phyloP scores from a whole-genome alignment of 129 eudicot genomes.

The Oenanthe sinensis region DNA sequence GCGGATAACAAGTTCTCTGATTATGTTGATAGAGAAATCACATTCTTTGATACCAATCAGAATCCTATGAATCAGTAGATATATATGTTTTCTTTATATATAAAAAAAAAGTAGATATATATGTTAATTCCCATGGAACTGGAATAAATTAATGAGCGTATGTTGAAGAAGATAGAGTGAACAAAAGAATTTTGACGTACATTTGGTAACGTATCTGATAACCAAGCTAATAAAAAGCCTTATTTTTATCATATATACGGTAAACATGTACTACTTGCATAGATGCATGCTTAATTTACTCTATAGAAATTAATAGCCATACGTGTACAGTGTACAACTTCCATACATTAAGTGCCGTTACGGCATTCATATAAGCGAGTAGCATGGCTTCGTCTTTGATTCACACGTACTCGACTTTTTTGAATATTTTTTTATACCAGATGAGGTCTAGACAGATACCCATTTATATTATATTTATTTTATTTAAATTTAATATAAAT shows the following conservation, averaged over 20 bases:
- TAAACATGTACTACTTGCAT: not conserved
- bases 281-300: not conserved
- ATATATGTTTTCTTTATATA: too few species aligned
- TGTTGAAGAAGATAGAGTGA: not conserved
- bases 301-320: not conserved
- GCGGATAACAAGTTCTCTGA: constrained; percentile 50
- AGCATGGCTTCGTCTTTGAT: not conserved
- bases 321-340: not conserved
- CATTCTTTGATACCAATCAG: constrained; percentile 33
- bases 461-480: too few species aligned
- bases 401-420: not conserved
- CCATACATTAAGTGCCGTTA: not conserved
- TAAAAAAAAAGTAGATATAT: not conserved
- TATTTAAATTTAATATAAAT: too few species aligned
- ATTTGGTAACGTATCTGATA: not conserved
- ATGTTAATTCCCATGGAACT: not conserved
- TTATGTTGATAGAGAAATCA: constrained; percentile 39
- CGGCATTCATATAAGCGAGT: too few species aligned
- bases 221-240: not conserved
- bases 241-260: not conserved
- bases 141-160: not conserved
- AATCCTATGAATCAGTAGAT: not conserved
- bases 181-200: not conserved
- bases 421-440: too few species aligned
- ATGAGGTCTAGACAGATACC: too few species aligned